Evolutionary conservation across 164 flowering plant genomes (phyloP).

Genomic region (Amborella trichopoda): DNA sequence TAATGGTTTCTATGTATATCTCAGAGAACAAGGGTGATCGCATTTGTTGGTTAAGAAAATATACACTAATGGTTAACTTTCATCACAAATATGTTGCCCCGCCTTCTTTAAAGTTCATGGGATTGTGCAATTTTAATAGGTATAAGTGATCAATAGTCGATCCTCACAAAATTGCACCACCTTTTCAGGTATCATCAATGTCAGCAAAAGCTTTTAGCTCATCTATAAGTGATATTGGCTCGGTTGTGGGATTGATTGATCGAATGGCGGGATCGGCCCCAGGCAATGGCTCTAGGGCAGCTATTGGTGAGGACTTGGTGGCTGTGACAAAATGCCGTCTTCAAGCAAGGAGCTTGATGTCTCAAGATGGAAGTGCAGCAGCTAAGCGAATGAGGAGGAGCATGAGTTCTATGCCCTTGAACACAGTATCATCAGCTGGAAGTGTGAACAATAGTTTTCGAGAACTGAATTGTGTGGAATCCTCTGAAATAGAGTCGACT

Average conservation of each 20-base stretch:
- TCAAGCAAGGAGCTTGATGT: conserved; percentile 58
- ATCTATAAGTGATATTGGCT: conserved; percentile 68
- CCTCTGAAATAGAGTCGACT: conserved; percentile 72
- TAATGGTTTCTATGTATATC: too few relatives aligned
- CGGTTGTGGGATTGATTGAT: conserved; percentile 83
- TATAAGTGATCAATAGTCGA: too few relatives aligned
- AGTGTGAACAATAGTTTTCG: conserved; percentile 48
- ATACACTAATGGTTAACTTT: too few relatives aligned
- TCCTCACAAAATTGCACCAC: neutral
- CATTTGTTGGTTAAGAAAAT: too few relatives aligned
- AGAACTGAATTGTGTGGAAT: conserved; percentile 37
- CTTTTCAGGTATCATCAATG: conserved; percentile 58
- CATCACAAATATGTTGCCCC: too few relatives aligned
- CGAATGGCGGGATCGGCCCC: conserved; percentile 89
- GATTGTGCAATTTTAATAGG: too few relatives aligned
- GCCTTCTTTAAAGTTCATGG: too few relatives aligned
- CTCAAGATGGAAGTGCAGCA: conserved; percentile 54
- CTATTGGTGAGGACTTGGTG: conserved; percentile 95
- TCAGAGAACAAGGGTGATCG: too few relatives aligned
- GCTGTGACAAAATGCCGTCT: conserved; percentile 88
- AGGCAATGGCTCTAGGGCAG: conserved; percentile 88
- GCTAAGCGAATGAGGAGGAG: conserved; percentile 57
- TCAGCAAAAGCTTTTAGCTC: conserved; percentile 53
- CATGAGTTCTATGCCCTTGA: conserved; percentile 69
- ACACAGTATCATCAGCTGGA: conserved; percentile 56